Evolutionary conservation across 768 basidiomycete genomes (phyloP).

Genomic region (Fistulinella prunicolor): DNA sequence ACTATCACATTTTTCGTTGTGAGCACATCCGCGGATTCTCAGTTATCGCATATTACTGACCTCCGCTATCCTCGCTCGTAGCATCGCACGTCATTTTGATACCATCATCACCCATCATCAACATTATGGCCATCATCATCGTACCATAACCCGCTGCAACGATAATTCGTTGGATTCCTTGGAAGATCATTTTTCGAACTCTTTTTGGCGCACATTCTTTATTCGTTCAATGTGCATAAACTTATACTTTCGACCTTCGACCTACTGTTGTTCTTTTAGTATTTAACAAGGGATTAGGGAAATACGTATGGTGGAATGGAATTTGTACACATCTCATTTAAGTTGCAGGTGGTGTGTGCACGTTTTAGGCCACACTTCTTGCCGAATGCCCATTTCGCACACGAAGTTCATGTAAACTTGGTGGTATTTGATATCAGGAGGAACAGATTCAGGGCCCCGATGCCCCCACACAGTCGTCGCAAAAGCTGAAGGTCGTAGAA

Average conservation of each 20-base stretch:
- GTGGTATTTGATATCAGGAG: not conserved
- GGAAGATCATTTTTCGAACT: not conserved
- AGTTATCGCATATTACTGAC: slow-evolving; percentile 6
- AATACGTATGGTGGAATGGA: slow-evolving; percentile 1
- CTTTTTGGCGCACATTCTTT: slow-evolving; percentile 8
- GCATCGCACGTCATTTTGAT: slow-evolving; percentile 8
- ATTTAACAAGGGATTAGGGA: slow-evolving; percentile 5
- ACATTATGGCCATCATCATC: slow-evolving; percentile 6
- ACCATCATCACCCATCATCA: too few species aligned
- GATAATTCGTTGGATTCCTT: slow-evolving; percentile 5
- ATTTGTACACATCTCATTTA: slow-evolving; percentile 1
- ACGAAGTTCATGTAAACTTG: not conserved
- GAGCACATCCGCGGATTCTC: slow-evolving; percentile 7
- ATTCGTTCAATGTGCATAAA: slow-evolving; percentile 19
- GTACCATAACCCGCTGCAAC: slow-evolving; percentile 5
- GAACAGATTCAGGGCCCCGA: not conserved
- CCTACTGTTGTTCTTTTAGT: slow-evolving; percentile 22
- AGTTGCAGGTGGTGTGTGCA: not conserved
- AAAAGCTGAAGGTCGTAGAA: not conserved
- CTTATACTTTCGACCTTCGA: slow-evolving; percentile 22
- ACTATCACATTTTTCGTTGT: slow-evolving; percentile 19
- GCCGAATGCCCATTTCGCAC: not conserved
- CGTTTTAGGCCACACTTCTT: not conserved
- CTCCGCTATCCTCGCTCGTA: not conserved
- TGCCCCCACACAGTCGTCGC: too few species aligned